These are phyloP conservation scores for Dillenia suffruticosa DNA, from an alignment of 164 flowering plant genomes.

Conservation along the genomic window DNA sequence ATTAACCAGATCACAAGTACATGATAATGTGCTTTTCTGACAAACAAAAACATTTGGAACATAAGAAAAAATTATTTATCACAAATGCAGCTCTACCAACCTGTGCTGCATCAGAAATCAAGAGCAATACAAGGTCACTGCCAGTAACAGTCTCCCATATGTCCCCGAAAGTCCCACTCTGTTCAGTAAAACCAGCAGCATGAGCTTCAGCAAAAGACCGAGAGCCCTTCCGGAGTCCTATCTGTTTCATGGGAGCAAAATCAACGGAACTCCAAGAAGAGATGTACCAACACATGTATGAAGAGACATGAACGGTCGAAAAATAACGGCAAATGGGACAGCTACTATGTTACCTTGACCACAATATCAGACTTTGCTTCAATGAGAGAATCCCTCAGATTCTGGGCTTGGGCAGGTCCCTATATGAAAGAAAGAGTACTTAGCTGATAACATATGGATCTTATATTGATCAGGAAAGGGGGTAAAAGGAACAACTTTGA, in stretches of 20 bases:
- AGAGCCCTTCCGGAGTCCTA: slow-evolving; percentile 76
- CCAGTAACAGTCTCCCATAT: slow-evolving; percentile 61
- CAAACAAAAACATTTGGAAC: no score
- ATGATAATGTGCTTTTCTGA: no score
- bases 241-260: slow-evolving; percentile 21
- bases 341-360: slow-evolving; percentile 43
- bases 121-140: slow-evolving; percentile 68
- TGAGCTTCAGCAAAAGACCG: slow-evolving; percentile 76
- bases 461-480: no score
- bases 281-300: no score
- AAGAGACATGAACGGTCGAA: neutral
- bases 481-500: no score
- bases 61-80: no score
- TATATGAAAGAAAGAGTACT: slow-evolving; percentile 7
- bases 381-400: slow-evolving; percentile 65
- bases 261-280: neutral
- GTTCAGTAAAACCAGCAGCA: slow-evolving; percentile 71
- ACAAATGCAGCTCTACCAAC: slow-evolving; percentile 16
- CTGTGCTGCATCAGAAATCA: slow-evolving; percentile 83
- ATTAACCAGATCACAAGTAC: no score
- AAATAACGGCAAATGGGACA: neutral
- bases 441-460: no score
- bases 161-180: slow-evolving; percentile 69
- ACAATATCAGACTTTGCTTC: slow-evolving; percentile 71
- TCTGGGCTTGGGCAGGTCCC: slow-evolving; percentile 90